Evolutionary conservation across 2,329 filamentous ascomycete species (phyloP), one percentile per base, ranked within the genome.

Genomic region (Fusarium torreyae): DNA sequence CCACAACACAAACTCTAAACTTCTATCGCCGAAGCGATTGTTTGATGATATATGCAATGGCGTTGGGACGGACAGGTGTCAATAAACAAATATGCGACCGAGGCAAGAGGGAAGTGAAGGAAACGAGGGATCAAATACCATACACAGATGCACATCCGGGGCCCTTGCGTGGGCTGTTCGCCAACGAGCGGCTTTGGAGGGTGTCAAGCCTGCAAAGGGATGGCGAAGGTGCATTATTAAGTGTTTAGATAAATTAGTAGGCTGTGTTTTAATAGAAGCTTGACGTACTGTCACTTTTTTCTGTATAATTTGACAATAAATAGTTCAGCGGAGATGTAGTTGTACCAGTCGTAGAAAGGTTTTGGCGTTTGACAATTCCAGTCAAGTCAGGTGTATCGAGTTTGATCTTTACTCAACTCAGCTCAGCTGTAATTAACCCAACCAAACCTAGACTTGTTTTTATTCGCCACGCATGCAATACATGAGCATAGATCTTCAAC

Each of bases 231-330:
- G 68, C 55, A 69, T 69, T 61, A 66, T 69, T 61, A 66, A 65
- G 66, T 76, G 74, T 78, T 58, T 62, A 64, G 67, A 69, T 79
- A 78, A 77, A 79, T 69, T 71, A 70, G 68, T 73, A 77, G 72
- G 77, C 71, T 82, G 79, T 82, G 81, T 76, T 81, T 71, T 81
- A 81, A 80, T 81, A 82, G 79, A 82, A 72, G 75, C 15, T 74
- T 76, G 77, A 77, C 72, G 73, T 50, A 55, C 63, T 33, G 44
- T 57, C 53, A 58, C 20, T 49, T 46, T 66, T 14, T 58, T 38
- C 15, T 18, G n/a, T 9, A 18, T 28, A 10, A 36, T 28, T 13
- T 14, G 15, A 13, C 17, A 26, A 36, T 40, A 33, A 26, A 36
- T 40, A 33, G 13, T 18, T 50, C 8, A 17, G 8, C 13, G 7